phyloP scores from a whole-genome alignment of 345 rosid species.

The Bruguiera parviflora region DNA sequence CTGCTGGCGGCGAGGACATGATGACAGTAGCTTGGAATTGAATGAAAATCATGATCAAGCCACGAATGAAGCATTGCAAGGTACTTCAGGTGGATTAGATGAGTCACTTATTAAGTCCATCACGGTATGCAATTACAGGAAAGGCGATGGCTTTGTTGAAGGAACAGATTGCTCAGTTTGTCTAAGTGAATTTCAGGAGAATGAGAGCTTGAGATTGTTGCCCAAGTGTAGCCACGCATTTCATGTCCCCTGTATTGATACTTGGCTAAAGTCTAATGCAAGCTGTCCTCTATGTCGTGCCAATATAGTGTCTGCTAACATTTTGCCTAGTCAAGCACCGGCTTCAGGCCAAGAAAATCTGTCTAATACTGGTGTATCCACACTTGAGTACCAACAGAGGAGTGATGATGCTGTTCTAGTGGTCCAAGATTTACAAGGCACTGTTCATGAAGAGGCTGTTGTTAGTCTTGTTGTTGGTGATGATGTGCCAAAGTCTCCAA shows the following conservation, averaged over 20 bases:
- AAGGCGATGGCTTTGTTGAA: slow-evolving; percentile 53
- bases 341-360: slow-evolving; percentile 2
- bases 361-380: slow-evolving; percentile 1
- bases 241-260: slow-evolving; percentile 81
- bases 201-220: slow-evolving; percentile 61
- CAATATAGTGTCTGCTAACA: slow-evolving; percentile 26
- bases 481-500: slow-evolving; percentile 13
- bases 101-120: slow-evolving; percentile 61
- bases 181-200: slow-evolving; percentile 67
- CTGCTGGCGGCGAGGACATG: slow-evolving; percentile 36
- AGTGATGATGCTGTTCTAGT: slow-evolving; percentile 40
- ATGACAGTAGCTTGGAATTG: slow-evolving; percentile 7
- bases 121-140: slow-evolving; percentile 49
- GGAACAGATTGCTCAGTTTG: slow-evolving; percentile 77
- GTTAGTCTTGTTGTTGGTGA: slow-evolving; percentile 14
- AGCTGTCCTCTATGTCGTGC: slow-evolving; percentile 90
- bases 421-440: slow-evolving; percentile 36
- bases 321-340: slow-evolving; percentile 4
- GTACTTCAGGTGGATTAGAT: slow-evolving; percentile 44
- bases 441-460: slow-evolving; percentile 26
- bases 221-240: slow-evolving; percentile 88
- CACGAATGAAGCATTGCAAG: slow-evolving; percentile 18
- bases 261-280: slow-evolving; percentile 79
- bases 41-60: slow-evolving; percentile 16
- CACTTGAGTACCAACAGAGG: slow-evolving; percentile 17